Conservation (phyloP, 108 stramenopile species). For the Skeletonema marinoi region DNA sequence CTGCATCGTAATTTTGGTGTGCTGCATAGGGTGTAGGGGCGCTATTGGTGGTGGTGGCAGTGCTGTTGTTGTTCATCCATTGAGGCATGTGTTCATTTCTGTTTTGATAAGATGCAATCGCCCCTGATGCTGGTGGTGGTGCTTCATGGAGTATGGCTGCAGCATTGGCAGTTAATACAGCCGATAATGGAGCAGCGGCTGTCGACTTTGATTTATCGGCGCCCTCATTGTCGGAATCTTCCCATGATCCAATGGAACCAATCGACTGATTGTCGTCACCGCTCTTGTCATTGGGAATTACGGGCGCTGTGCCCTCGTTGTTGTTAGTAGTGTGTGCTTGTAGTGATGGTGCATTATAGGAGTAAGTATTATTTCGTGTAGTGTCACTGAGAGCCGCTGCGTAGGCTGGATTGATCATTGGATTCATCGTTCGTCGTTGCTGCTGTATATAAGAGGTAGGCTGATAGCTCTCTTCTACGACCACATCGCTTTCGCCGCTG, state of each 20-base stretch:
- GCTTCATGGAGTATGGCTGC: background rate
- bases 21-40: background rate
- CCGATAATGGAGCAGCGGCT: background rate
- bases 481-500: too few relatives aligned
- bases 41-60: background rate
- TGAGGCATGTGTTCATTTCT: conserved; percentile 21
- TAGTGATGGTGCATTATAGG: background rate
- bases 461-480: background rate
- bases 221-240: background rate
- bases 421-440: background rate
- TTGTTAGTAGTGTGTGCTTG: background rate
- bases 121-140: background rate
- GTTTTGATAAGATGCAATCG: conserved; percentile 11
- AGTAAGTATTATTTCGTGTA: background rate
- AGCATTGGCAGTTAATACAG: too few relatives aligned
- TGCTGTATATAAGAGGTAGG: background rate
- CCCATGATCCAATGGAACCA: background rate
- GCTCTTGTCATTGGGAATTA: background rate
- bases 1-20: background rate
- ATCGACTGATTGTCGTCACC: background rate
- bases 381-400: background rate
- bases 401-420: background rate
- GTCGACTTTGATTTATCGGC: background rate
- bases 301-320: background rate
- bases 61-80: conserved; percentile 18